Base-by-base conservation (phyloP, 164 flowering plant genomes). In the Brasenia schreberi region DNA sequence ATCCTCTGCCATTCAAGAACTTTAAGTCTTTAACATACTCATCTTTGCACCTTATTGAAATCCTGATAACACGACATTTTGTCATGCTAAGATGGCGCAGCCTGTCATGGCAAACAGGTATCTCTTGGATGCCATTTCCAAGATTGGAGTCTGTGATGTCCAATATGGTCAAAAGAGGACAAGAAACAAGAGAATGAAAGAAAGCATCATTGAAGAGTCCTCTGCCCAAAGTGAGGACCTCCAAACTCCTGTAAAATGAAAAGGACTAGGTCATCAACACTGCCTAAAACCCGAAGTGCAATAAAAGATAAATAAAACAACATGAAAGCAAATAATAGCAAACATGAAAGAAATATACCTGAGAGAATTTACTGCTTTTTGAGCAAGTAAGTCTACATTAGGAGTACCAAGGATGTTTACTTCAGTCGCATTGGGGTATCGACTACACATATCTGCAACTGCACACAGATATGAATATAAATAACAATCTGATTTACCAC, bases 391-490 rank as follows among this genome's bases (percentile, higher is more conserved):
- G 65, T 89, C 85, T 39, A 83, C 71, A 59, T 77, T 53, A 42
- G 88, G 85, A 68, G 84, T 75, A 65, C 92, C 96, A 67, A 67
- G 77, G 17, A 94, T 64, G 72, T 87, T 91, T 44, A 94, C 82
- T 77, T 86, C 83, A 66, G 84, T 85, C 49, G 92, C 96, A 78
- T 87, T 91, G 12, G 92, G 96, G 76, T 91, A 89, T 16, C 99
- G 81, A 6, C 63, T 84, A 72, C 93, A 91, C 81, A 94, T 87
- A 68, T 84, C 93, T 67, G 85, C 89, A 81, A 94, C 99, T 94
- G 81, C 73, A 81, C 64, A n/a, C n/a, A 9, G 7, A 18, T 1
- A 17, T n/a, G 27, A 60, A 45, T 4, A 45, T 45, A 12, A 4
- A 45, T 7, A 45, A 45, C 53, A 45, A 45, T 45, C 14, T 7